Conservation (phyloP, 163 green algal species). For the Scenedesmus sp. region DNA sequence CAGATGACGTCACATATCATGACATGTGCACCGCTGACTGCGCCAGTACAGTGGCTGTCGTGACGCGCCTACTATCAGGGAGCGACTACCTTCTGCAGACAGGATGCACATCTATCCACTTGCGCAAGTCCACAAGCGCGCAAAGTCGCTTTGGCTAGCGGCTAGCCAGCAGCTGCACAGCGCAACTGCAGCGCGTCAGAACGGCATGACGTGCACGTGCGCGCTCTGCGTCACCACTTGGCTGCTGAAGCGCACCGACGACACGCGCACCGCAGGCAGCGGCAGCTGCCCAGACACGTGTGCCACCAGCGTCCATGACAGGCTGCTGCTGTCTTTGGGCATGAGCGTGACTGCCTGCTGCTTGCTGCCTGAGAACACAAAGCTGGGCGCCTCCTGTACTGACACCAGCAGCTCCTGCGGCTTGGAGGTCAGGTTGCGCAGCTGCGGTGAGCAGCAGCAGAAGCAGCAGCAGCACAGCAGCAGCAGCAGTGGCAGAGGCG, state of each 20-base stretch:
- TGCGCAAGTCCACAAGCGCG: too few relatives aligned
- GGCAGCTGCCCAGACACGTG: slow-evolving; percentile 51
- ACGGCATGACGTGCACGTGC: slow-evolving; percentile 41
- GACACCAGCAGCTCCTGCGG: slow-evolving; percentile 37
- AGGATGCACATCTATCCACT: too few relatives aligned
- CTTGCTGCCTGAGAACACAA: slow-evolving; percentile 48
- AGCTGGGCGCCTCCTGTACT: slow-evolving; percentile 38
- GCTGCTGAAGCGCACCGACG: neutral
- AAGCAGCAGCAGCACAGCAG: neutral
- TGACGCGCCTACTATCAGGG: too few relatives aligned
- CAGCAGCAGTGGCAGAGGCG: neutral
- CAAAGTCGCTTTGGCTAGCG: neutral
- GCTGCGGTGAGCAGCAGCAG: neutral
- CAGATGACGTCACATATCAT: too few relatives aligned
- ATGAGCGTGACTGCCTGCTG: slow-evolving; percentile 6
- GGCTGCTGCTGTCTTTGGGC: slow-evolving; percentile 11
- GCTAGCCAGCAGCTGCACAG: neutral
- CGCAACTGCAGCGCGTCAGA: neutral
- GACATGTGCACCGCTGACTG: too few relatives aligned
- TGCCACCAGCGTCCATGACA: slow-evolving; percentile 52
- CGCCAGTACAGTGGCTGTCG: too few relatives aligned
- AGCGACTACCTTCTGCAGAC: too few relatives aligned
- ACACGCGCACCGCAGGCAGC: slow-evolving; percentile 39
- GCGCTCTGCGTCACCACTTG: slow-evolving; percentile 29
- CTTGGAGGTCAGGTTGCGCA: slow-evolving; percentile 36